Conservation (phyloP, 2,329 filamentous ascomycete species). For the Mollisiaceae sp. region DNA sequence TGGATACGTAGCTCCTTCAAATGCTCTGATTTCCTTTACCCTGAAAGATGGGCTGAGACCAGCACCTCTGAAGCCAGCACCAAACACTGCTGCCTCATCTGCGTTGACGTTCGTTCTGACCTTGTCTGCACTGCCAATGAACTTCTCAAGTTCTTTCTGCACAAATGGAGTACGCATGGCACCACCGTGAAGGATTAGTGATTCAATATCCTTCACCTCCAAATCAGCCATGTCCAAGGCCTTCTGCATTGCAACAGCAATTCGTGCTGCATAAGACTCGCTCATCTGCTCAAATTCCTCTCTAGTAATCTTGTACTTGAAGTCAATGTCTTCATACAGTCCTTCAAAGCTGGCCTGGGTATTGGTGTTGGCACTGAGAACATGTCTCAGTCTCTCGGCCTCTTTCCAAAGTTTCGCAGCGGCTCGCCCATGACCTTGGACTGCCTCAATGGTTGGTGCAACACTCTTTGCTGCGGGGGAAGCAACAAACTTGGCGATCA, state of each 20-base stretch:
- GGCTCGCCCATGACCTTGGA: slow-evolving; percentile 79
- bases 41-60: slow-evolving; percentile 93
- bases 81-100: slow-evolving; percentile 95
- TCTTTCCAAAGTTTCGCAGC: slow-evolving; percentile 94
- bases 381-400: slow-evolving; percentile 82
- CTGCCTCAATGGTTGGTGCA: slow-evolving; percentile 63
- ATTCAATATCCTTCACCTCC: slow-evolving; percentile 77
- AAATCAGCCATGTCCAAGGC: slow-evolving; percentile 78
- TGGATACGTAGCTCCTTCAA: slow-evolving; percentile 77
- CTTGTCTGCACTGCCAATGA: slow-evolving; percentile 75
- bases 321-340: slow-evolving; percentile 89
- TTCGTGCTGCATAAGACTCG: slow-evolving; percentile 68
- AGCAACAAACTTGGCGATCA: slow-evolving; percentile 79
- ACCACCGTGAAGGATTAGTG: slow-evolving; percentile 92
- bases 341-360: slow-evolving; percentile 83
- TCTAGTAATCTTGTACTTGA: slow-evolving; percentile 87
- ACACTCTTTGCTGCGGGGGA: slow-evolving; percentile 70
- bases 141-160: slow-evolving; percentile 82
- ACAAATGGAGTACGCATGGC: slow-evolving; percentile 91
- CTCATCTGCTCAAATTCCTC: slow-evolving; percentile 82
- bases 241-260: slow-evolving; percentile 71
- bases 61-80: slow-evolving; percentile 92
- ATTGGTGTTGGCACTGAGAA: slow-evolving; percentile 91
- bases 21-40: slow-evolving; percentile 91
- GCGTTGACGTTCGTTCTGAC: slow-evolving; percentile 94